Conservation (phyloP, 257 asterid species). For the Coffea eugenioides region DNA sequence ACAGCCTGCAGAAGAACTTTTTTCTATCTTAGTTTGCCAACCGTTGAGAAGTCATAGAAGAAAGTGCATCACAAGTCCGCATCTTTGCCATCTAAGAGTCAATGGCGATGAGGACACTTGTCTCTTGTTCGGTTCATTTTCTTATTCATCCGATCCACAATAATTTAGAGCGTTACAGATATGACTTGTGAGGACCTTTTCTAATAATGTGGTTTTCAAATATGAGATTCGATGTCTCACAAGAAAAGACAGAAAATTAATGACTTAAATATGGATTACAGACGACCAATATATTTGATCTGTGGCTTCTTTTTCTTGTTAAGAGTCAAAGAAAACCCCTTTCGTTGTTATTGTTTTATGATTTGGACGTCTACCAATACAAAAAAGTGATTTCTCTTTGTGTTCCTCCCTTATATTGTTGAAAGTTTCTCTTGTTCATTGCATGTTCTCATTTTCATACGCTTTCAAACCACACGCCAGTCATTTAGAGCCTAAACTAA, state of each 20-base stretch:
- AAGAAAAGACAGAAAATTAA: slow-evolving; percentile 42
- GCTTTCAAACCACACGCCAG: not conserved
- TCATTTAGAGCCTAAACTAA: not conserved
- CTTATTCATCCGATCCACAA: slow-evolving; percentile 24
- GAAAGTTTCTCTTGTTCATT: not conserved
- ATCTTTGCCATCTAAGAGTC: slow-evolving; percentile 42
- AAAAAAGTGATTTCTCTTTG: not conserved
- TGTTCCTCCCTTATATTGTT: not conserved
- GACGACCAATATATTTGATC: not conserved
- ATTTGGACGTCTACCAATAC: slow-evolving; percentile 15
- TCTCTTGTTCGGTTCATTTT: slow-evolving; percentile 28
- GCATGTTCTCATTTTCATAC: not conserved
- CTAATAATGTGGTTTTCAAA: slow-evolving; percentile 13
- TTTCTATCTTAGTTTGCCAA: slow-evolving; percentile 43
- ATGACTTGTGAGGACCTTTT: slow-evolving; percentile 25
- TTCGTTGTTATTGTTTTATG: not conserved
- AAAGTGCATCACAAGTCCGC: slow-evolving; percentile 33
- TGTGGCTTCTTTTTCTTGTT: slow-evolving; percentile 4
- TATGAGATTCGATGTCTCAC: slow-evolving; percentile 50
- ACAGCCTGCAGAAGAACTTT: slow-evolving; percentile 6
- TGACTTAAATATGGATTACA: slow-evolving; percentile 16
- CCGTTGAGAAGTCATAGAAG: slow-evolving; percentile 35
- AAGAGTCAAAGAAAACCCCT: slow-evolving; percentile 17
- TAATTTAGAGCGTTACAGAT: slow-evolving; percentile 21
- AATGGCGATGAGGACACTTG: slow-evolving; percentile 52